A percentile compares a stretch with the other conserved stretches of the same genome.
phyloP scores from a whole-genome alignment of 73 alveolate genomes.

The Symbiodinium natans region DNA sequence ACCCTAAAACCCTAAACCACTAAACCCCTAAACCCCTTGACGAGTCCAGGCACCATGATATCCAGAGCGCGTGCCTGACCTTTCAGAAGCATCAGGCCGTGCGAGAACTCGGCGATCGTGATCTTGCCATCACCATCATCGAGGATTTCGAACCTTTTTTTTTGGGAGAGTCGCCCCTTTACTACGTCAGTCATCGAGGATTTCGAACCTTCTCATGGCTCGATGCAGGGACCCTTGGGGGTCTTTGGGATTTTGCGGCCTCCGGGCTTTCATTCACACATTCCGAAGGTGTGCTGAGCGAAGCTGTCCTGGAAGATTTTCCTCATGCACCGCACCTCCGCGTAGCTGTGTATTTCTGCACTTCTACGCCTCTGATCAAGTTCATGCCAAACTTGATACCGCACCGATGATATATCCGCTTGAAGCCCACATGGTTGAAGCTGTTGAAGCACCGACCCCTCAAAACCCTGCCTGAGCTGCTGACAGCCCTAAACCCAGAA shows the following conservation, averaged over 20 bases:
- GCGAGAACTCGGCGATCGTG: conserved; percentile 38
- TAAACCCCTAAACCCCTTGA: too few relatives aligned
- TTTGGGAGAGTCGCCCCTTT: too few relatives aligned
- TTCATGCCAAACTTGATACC: neutral
- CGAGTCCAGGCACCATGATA: conserved; percentile 9
- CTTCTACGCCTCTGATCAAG: too few relatives aligned
- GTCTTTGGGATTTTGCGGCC: neutral
- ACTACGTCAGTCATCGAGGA: too few relatives aligned
- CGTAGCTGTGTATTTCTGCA: neutral
- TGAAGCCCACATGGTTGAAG: neutral
- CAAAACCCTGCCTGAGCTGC: neutral
- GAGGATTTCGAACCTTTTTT: conserved; percentile 32
- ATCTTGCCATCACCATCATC: conserved; percentile 68
- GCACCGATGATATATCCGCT: neutral
- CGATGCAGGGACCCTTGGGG: neutral
- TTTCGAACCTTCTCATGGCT: too few relatives aligned
- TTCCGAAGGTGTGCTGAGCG: neutral
- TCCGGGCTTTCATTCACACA: neutral
- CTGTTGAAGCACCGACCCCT: neutral
- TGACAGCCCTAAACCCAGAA: too few relatives aligned
- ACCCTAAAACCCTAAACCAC: too few relatives aligned
- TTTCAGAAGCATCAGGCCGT: conserved; percentile 49
- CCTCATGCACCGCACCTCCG: neutral
- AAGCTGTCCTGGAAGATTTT: too few relatives aligned
- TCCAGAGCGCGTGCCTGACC: conserved; percentile 70